Percentiles rank a stretch among this genome's conserved stretches.
Conservation (phyloP, 306 rosid genomes). For the Prunus dulcis region DNA sequence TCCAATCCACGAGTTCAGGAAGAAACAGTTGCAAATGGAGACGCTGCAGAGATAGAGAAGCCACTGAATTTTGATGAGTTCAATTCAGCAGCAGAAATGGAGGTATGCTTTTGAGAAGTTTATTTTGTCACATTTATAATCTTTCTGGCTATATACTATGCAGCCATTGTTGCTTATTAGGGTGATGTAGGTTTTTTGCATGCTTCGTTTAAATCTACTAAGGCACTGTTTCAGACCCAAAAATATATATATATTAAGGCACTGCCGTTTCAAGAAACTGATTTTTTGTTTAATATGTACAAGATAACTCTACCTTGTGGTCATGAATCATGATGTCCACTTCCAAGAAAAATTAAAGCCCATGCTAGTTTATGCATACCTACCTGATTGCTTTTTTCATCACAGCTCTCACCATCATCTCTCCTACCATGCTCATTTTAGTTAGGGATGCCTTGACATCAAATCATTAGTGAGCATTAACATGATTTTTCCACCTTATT, state of each 20-base stretch:
- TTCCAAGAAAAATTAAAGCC: background rate
- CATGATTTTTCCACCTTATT: background rate
- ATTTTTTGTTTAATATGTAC: background rate
- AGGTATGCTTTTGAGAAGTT: slow-evolving; percentile 52
- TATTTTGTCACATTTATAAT: background rate
- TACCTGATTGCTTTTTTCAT: background rate
- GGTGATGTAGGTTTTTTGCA: background rate
- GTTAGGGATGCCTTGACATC: background rate
- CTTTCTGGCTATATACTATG: background rate
- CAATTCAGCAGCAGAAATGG: slow-evolving; percentile 73
- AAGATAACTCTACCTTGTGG: background rate
- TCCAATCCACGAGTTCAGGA: slow-evolving; percentile 32
- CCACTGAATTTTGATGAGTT: slow-evolving; percentile 57
- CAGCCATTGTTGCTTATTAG: background rate
- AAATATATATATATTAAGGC: background rate
- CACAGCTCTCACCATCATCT: background rate
- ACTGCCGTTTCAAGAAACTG: background rate
- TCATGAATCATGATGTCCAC: background rate
- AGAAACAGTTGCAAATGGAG: slow-evolving; percentile 36
- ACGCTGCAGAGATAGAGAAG: slow-evolving; percentile 32
- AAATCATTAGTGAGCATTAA: background rate
- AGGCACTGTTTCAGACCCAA: too few relatives aligned
- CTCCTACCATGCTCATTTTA: background rate
- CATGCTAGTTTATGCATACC: background rate
- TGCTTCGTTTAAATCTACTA: background rate